Conservation (phyloP, 2,329 filamentous ascomycete species). For the Fusarium sp. region DNA sequence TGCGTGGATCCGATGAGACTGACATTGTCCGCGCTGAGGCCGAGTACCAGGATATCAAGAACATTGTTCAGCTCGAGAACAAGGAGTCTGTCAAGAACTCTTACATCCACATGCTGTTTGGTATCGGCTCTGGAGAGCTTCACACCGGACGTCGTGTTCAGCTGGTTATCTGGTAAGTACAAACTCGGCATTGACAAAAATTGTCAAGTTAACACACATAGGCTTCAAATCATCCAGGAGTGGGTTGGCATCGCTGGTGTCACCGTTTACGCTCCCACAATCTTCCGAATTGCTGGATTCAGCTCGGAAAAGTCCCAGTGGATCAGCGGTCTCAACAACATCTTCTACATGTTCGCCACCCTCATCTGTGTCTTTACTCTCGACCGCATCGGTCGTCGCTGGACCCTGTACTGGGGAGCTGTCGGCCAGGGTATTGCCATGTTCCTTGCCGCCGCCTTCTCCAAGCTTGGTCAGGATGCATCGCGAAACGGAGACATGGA, state of each 20-base stretch:
- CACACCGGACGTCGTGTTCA: constrained; percentile 76
- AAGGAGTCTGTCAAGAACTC: constrained; percentile 69
- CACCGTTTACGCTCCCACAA: constrained; percentile 67
- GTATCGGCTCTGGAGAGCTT: constrained; percentile 71
- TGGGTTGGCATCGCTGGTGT: constrained; percentile 70
- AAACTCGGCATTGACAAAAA: accelerated
- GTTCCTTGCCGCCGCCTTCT: constrained; percentile 69
- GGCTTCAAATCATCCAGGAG: constrained; percentile 35
- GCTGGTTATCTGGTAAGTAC: constrained; percentile 70
- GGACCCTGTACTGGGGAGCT: constrained; percentile 76
- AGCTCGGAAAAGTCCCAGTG: constrained; percentile 69
- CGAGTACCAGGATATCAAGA: constrained; percentile 76
- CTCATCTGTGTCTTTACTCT: constrained; percentile 77
- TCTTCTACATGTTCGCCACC: constrained; percentile 70
- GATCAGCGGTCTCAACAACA: constrained; percentile 67
- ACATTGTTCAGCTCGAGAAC: constrained; percentile 59
- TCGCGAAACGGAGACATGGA: constrained; percentile 55
- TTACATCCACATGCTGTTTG: constrained; percentile 75
- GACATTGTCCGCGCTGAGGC: constrained; percentile 65
- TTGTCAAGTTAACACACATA: accelerated
- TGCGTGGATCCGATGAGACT: constrained; percentile 68
- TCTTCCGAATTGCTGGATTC: constrained; percentile 76
- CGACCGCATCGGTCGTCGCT: constrained; percentile 74
- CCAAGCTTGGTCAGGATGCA: constrained; percentile 63
- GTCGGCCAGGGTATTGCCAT: constrained; percentile 72